phyloP scores from a whole-genome alignment of 1,284 basidiomycete species.

The Cystobasidium slooffiae region DNA sequence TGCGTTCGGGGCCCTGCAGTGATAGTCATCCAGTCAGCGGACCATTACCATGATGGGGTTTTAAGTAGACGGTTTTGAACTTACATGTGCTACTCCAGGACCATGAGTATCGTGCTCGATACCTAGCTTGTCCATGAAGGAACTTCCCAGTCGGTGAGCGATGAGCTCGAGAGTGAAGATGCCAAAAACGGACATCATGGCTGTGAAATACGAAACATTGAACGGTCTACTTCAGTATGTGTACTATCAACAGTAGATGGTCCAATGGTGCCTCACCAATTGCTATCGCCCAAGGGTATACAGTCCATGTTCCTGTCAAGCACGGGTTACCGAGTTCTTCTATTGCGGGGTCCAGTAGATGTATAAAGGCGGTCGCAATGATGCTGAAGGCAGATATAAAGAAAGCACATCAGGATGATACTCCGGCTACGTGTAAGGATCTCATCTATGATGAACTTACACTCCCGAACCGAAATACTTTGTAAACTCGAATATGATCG shows the following conservation, averaged over 20 bases:
- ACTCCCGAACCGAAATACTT: conserved; percentile 88
- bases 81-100: conserved; percentile 41
- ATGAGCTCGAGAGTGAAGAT: conserved; percentile 85
- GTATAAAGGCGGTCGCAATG: conserved; percentile 74
- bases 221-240: conserved; percentile 55
- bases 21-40: background rate
- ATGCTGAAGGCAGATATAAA: conserved; percentile 53
- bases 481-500: conserved; percentile 64
- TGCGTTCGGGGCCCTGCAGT: conserved; percentile 26
- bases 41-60: background rate
- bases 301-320: conserved; percentile 70
- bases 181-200: conserved; percentile 75
- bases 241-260: too few species aligned
- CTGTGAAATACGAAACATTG: conserved; percentile 65
- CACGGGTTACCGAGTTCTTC: conserved; percentile 73
- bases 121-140: conserved; percentile 50
- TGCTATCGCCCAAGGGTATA: conserved; percentile 62
- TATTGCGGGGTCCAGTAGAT: conserved; percentile 69
- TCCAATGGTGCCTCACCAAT: conserved; percentile 10
- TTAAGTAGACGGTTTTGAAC: background rate
- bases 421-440: too few species aligned
- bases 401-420: too few species aligned
- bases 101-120: conserved; percentile 50
- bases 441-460: too few species aligned
- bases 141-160: conserved; percentile 60